Evolutionary conservation across 345 rosid genomes (phyloP).

Genomic region (Litchi chinensis): DNA sequence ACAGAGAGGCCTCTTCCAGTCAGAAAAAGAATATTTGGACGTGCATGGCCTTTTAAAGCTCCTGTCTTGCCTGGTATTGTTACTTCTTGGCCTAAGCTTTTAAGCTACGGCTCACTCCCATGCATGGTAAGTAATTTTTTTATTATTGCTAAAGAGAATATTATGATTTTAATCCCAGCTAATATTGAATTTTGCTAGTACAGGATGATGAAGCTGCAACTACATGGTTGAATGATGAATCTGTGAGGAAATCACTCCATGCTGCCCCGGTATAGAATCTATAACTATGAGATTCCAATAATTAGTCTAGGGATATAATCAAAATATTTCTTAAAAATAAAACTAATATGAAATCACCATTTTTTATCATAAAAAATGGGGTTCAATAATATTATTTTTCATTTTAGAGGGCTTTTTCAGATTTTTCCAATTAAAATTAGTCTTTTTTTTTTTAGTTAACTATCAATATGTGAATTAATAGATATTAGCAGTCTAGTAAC

Average conservation of each 20-base stretch:
- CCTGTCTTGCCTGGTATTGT: slow-evolving; percentile 35
- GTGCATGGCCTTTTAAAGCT: slow-evolving; percentile 51
- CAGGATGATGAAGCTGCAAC: slow-evolving; percentile 47
- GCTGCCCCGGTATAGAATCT: slow-evolving; percentile 31
- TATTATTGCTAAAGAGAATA: no score
- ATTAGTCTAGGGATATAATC: no score
- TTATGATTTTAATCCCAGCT: no score
- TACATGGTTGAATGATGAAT: slow-evolving; percentile 41
- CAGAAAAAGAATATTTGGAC: slow-evolving; percentile 41
- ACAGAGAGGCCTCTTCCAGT: slow-evolving; percentile 35
- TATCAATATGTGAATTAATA: no score
- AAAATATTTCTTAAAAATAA: no score
- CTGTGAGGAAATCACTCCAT: slow-evolving; percentile 45
- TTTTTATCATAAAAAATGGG: no score
- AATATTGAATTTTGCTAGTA: no score
- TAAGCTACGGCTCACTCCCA: slow-evolving; percentile 12
- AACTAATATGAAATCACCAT: no score
- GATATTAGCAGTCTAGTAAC: neutral
- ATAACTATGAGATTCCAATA: neutral
- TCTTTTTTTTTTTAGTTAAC: neutral
- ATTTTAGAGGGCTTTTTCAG: no score
- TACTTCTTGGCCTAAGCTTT: slow-evolving; percentile 39
- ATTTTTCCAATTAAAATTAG: no score
- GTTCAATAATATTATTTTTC: no score
- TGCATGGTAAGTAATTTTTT: slow-evolving; percentile 38